Base-by-base conservation (phyloP, 176 grass and related monocot genomes). In the Hsuehochloa calcarea region DNA sequence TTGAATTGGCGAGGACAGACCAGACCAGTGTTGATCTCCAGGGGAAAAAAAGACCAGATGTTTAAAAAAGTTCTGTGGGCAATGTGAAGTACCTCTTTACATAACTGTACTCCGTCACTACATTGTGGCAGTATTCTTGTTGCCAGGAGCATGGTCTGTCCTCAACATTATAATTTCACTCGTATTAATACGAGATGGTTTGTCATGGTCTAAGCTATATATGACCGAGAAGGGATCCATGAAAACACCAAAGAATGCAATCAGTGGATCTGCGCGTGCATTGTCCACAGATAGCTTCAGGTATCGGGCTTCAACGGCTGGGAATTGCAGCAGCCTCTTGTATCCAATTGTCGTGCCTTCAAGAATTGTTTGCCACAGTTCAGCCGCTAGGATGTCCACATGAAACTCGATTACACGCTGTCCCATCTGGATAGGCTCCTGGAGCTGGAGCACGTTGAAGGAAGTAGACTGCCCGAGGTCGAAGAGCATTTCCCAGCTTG, bases 391-490 rank as follows among this genome's bases (percentile, higher is more conserved):
- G 65, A 83, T 80, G 75, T 90, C 91, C 70, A 95, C 79, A 73
- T 94, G 91, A 44, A 98, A 98, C 72, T 85, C 46, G 6, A 94
- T 88, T 11, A 95, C 85, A 56, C 96, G 96, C 78, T 98, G 96
- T 41, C 96, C 96, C 93, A 95, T 85, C 66, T 98, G 91, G 86
- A 98, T 92, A 70, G 96, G 96, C 59, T 98, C 96, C 86, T 98
- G 96, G 60, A 94, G 72, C 74, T 92, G 96, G 34, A 98, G 80
- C 69, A 95, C 61, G 61, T 95, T 95, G 85, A 98, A 98, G 25
- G 89, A 89, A 68, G 75, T 38, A 64, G 77, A 82, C 62, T 26
- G 70, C 17, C 68, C 41, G 9, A 98, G 81, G 78, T 98, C 81
- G 8, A 98, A 78, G 47, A 77, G 71, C 77, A 98, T 83, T 76